Percentiles rank a stretch among this genome's conserved stretches.
Conservation (phyloP, 139 green algal genomes). For the Asterochloris erici region DNA sequence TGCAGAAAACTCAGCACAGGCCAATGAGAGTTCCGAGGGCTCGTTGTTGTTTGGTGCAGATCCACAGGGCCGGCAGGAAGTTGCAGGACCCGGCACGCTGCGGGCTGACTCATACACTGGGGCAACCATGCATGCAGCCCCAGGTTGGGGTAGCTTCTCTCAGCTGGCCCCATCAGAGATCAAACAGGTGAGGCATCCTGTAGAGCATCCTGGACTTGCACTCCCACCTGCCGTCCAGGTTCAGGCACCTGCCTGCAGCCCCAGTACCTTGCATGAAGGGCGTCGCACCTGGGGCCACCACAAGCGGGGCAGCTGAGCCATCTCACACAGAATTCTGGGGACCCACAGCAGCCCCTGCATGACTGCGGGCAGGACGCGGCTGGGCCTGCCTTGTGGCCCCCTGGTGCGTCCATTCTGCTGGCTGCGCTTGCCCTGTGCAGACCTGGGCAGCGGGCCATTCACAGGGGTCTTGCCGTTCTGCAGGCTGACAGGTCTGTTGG, state of each 20-base stretch:
- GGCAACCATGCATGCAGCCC: not conserved
- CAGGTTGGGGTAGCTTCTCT: not conserved
- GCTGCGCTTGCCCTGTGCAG: not conserved
- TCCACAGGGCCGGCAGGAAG: not conserved
- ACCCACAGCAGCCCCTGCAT: constrained; percentile 3
- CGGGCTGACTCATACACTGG: not conserved
- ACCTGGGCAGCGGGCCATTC: not conserved
- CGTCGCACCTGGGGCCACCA: constrained; percentile 8
- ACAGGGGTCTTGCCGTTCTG: not conserved
- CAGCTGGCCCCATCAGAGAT: not conserved
- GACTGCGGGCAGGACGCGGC: not conserved
- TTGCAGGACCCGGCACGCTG: not conserved
- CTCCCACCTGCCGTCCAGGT: no score
- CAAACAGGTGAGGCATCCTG: not conserved
- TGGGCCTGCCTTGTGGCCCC: no score
- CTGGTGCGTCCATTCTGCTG: not conserved
- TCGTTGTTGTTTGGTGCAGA: not conserved
- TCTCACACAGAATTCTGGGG: not conserved
- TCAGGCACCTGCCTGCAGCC: no score
- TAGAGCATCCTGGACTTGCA: not conserved
- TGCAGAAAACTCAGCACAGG: constrained; percentile 6
- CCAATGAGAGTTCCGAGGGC: not conserved
- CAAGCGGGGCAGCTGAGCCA: constrained; percentile 4
- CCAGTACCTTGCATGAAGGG: not conserved
- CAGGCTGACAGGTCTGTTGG: constrained; percentile 6